Evolutionary conservation across 1,284 basidiomycete species (phyloP).

Genomic region (Leccinum griseonigrum): DNA sequence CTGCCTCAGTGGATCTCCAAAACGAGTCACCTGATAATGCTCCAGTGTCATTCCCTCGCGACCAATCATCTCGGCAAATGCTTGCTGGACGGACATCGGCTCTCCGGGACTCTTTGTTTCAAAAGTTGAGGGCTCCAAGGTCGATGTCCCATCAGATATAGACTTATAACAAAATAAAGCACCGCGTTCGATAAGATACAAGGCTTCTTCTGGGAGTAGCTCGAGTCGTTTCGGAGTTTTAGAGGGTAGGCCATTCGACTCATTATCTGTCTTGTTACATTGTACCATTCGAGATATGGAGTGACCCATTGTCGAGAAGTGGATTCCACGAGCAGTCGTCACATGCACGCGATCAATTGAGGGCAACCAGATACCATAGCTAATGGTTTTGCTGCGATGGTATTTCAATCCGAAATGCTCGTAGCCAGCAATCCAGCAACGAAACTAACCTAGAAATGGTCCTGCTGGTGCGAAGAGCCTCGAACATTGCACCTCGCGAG

Average conservation of each 20-base stretch:
- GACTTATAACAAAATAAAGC: constrained; percentile 80
- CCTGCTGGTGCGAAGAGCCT: constrained; percentile 70
- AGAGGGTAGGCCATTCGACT: constrained; percentile 20
- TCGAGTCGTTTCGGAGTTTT: constrained; percentile 67
- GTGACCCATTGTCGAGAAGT: constrained; percentile 78
- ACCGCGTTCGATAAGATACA: constrained; percentile 91
- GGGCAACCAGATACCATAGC: constrained; percentile 74
- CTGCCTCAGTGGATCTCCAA: neutral
- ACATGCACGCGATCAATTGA: constrained; percentile 64
- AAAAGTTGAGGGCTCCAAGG: constrained; percentile 29
- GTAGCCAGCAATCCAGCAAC: neutral
- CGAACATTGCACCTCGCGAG: constrained; percentile 80
- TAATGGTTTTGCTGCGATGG: constrained; percentile 61
- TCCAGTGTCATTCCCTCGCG: constrained; percentile 77
- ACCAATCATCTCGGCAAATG: constrained; percentile 82
- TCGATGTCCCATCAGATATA: constrained; percentile 18
- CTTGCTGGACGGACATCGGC: constrained; percentile 91
- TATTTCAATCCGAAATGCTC: constrained; percentile 7
- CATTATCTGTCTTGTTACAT: constrained; percentile 12
- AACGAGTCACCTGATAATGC: constrained; percentile 72
- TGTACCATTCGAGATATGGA: constrained; percentile 47
- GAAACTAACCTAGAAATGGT: constrained; percentile 66
- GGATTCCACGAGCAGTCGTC: constrained; percentile 69
- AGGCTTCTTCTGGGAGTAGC: constrained; percentile 89
- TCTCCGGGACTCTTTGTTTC: constrained; percentile 48